A percentile compares a stretch with the other conserved stretches of the same genome.
Conservation (phyloP, 106 monocot genomes). For the Platanthera guangdongensis region DNA sequence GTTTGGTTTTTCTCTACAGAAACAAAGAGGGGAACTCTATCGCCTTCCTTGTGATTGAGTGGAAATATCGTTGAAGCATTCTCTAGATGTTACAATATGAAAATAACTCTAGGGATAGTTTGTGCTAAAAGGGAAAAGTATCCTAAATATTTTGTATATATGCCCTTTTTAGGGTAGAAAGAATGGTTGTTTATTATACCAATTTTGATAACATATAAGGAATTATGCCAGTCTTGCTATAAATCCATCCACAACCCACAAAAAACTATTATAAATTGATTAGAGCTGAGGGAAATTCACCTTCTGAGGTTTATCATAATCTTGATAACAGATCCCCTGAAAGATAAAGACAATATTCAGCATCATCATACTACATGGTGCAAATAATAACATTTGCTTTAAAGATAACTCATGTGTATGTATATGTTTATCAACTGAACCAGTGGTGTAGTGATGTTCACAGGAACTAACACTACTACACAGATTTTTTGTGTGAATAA, state of each 20-base stretch:
- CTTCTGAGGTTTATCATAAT: constrained; percentile 1
- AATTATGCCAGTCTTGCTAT: neutral
- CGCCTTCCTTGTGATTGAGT: neutral
- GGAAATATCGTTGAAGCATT: neutral
- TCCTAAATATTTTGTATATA: neutral
- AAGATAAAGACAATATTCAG: neutral
- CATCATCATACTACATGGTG: neutral
- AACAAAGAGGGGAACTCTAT: neutral
- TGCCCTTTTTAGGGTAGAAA: neutral
- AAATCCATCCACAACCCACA: neutral
- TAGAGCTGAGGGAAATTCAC: neutral
- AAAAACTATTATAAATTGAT: neutral
- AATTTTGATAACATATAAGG: neutral
- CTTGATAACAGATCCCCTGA: constrained; percentile 5
- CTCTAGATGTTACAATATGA: neutral
- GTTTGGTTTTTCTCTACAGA: too few relatives aligned
- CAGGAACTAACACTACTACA: neutral
- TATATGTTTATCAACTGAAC: neutral
- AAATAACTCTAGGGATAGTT: neutral
- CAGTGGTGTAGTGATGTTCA: neutral
- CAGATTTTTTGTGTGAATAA: neutral
- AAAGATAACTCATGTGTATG: neutral
- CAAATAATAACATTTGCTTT: neutral
- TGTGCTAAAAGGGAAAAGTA: neutral
- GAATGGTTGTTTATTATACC: neutral